Percentiles rank a stretch among this genome's conserved stretches.
Evolutionary conservation across 202 grass and related monocot species (phyloP).

Genomic region (Hordeum pubiflorum): DNA sequence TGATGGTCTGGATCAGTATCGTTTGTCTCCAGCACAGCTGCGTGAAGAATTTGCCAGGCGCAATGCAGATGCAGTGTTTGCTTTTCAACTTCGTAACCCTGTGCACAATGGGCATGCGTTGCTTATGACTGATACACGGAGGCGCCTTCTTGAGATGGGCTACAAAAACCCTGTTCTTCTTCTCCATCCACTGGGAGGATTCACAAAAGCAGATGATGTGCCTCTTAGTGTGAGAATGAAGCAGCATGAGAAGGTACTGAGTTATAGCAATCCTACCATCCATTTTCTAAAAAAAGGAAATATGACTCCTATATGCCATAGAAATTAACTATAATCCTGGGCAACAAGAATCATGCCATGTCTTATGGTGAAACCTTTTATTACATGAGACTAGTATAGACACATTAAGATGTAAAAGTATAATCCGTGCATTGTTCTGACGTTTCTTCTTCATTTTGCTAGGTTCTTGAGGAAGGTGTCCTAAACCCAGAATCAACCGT

Average conservation of each 20-base stretch:
- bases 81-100: constrained; percentile 96
- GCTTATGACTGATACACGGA: constrained; percentile 92
- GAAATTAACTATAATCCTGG: not conserved
- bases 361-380: not conserved
- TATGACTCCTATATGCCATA: not conserved
- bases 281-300: not conserved
- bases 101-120: constrained; percentile 96
- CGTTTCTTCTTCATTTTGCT: not conserved
- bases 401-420: not conserved
- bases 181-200: constrained; percentile 93
- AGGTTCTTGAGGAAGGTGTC: constrained; percentile 98
- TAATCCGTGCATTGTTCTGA: not conserved
- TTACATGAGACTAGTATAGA: not conserved
- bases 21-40: constrained; percentile 80
- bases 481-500: constrained; percentile 97
- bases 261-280: not conserved
- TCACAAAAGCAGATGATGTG: constrained; percentile 95
- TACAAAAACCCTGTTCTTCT: constrained; percentile 91
- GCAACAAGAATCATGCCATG: not conserved
- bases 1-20: constrained; percentile 91
- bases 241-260: constrained; percentile 92
- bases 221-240: constrained; percentile 97
- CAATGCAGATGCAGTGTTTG: constrained; percentile 94
- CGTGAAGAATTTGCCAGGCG: constrained; percentile 86
- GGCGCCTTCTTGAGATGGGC: constrained; percentile 82